Conservation (phyloP, 495 filamentous ascomycete species). For the Xylaria venustula region DNA sequence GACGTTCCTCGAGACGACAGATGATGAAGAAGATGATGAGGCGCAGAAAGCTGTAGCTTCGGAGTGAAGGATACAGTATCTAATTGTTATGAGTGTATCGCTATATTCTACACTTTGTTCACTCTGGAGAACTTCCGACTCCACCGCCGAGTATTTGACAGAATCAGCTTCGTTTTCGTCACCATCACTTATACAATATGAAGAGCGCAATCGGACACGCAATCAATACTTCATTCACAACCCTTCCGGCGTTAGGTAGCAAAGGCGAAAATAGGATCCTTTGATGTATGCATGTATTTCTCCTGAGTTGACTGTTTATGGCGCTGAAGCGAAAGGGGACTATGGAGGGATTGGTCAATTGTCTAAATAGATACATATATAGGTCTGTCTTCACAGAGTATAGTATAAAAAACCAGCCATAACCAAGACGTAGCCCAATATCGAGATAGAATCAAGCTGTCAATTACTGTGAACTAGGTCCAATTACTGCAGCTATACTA, state of each 20-base stretch:
- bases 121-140: not conserved
- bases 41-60: not conserved
- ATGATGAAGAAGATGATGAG: conserved; percentile 36
- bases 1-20: conserved; percentile 48
- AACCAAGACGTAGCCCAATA: no score
- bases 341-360: not conserved
- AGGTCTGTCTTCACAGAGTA: not conserved
- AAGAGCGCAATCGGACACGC: not conserved
- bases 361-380: not conserved
- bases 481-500: no score
- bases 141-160: not conserved
- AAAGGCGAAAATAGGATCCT: not conserved
- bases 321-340: not conserved
- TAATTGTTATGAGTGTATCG: conserved; percentile 8
- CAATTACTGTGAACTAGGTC: no score
- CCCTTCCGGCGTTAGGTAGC: not conserved
- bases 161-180: not conserved
- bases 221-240: not conserved
- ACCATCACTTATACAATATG: not conserved
- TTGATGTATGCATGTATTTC: not conserved
- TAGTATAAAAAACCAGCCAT: not conserved
- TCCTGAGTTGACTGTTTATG: not conserved
- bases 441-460: no score
- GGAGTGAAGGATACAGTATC: not conserved
- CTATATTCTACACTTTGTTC: not conserved